These are phyloP conservation scores for Nakazawaea anatomiae DNA, from an alignment of 805 yeast genomes.

Conservation along the genomic window DNA sequence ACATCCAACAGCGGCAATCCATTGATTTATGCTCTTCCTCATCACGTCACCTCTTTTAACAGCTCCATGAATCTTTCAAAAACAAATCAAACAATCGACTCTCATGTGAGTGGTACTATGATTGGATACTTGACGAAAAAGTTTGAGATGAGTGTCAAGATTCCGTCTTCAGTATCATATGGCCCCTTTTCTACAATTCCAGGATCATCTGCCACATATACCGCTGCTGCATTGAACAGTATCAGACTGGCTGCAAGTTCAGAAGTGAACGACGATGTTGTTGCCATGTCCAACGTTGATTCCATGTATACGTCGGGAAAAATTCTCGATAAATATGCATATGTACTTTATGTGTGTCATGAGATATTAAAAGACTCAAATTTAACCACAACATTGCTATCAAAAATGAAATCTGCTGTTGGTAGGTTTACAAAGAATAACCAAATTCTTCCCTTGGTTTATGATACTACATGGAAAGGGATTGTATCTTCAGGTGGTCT, in stretches of 20 bases:
- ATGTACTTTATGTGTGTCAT: conserved; percentile 68
- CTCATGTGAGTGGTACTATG: conserved; percentile 46
- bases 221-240: conserved; percentile 15
- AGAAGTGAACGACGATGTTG: conserved; percentile 36
- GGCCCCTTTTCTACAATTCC: conserved; percentile 55
- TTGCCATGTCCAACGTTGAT: conserved; percentile 37
- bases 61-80: conserved; percentile 20
- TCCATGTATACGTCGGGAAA: conserved; percentile 81
- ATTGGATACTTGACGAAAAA: conserved; percentile 36
- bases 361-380: conserved; percentile 52
- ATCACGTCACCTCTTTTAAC: conserved; percentile 36
- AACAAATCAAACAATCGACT: conserved; percentile 34
- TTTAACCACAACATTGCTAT: conserved; percentile 46
- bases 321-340: conserved; percentile 83
- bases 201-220: conserved; percentile 19
- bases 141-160: conserved; percentile 34
- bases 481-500: conserved; percentile 61
- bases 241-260: conserved; percentile 27
- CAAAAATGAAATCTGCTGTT: conserved; percentile 60
- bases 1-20: conserved; percentile 35
- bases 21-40: conserved; percentile 47
- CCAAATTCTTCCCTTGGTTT: conserved; percentile 68
- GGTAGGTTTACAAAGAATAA: conserved; percentile 61
- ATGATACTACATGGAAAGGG: conserved; percentile 79
- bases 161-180: conserved; percentile 35